Evolutionary conservation across 2,329 filamentous ascomycete genomes (phyloP).

Genomic region (Dissoconium aciculare): DNA sequence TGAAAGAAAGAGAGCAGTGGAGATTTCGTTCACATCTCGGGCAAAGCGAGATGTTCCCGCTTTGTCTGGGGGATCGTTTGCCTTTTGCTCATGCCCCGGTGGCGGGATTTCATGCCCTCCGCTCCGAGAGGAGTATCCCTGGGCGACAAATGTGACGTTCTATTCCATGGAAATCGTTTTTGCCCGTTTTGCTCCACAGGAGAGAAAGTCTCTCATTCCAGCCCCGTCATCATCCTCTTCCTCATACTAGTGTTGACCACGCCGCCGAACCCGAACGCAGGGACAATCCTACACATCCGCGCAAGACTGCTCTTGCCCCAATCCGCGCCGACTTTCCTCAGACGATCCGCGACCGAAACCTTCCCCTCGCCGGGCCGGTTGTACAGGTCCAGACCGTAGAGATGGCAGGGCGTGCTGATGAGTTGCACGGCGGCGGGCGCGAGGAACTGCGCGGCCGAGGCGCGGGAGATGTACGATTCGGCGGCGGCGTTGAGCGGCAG

Average conservation of each 20-base stretch:
- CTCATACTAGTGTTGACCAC: conserved; percentile 68
- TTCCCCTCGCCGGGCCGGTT: conserved; percentile 48
- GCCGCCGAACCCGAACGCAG: conserved; percentile 76
- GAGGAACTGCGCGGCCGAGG: conserved; percentile 55
- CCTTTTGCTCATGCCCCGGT: no score
- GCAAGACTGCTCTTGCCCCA: conserved; percentile 62
- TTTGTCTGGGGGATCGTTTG: no score
- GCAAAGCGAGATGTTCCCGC: no score
- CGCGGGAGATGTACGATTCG: conserved; percentile 36
- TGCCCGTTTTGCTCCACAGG: no score
- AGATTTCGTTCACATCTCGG: no score
- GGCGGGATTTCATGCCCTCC: no score
- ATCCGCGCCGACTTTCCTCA: conserved; percentile 52
- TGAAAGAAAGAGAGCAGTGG: no score
- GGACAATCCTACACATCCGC: conserved; percentile 69
- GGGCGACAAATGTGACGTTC: no score
- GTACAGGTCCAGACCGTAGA: conserved; percentile 75
- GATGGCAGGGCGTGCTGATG: conserved; percentile 66
- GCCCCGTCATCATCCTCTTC: conserved; percentile 47
- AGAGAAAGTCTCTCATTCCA: no score
- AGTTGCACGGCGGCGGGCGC: conserved; percentile 69
- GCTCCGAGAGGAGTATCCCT: no score
- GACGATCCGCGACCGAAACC: conserved; percentile 45
- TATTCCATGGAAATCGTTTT: no score
- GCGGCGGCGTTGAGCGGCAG: conserved; percentile 36